Conservation (phyloP, 2,329 filamentous ascomycete genomes). For the Claviceps sp. region DNA sequence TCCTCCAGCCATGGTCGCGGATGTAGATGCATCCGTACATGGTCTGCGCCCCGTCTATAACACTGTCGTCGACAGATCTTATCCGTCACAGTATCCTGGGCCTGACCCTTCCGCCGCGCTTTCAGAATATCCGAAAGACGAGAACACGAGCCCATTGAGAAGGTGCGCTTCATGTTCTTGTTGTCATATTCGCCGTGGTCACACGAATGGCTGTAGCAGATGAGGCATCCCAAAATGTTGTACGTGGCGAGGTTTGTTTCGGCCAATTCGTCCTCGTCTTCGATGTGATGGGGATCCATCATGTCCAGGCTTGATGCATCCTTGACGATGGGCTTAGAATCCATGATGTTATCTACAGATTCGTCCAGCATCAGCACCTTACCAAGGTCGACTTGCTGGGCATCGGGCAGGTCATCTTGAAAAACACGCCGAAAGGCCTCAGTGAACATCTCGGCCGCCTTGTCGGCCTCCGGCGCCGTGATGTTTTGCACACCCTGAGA, state of each 20-base stretch:
- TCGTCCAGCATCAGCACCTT: slow-evolving; percentile 41
- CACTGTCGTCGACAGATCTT: slow-evolving; percentile 28
- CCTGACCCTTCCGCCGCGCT: slow-evolving; percentile 11
- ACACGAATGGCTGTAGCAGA: slow-evolving; percentile 46
- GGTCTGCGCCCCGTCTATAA: slow-evolving; percentile 17
- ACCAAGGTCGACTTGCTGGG: slow-evolving; percentile 31
- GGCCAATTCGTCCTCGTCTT: slow-evolving; percentile 24
- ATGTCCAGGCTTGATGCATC: slow-evolving; percentile 25
- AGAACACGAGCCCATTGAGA: slow-evolving; percentile 28
- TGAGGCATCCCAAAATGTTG: slow-evolving; percentile 41
- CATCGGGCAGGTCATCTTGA: slow-evolving; percentile 17
- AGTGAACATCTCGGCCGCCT: slow-evolving; percentile 36
- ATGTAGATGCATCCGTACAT: slow-evolving; percentile 4
- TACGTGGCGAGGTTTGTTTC: slow-evolving; percentile 41
- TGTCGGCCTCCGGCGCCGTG: slow-evolving; percentile 26
- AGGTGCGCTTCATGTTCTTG: slow-evolving; percentile 36
- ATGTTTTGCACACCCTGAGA: slow-evolving; percentile 27
- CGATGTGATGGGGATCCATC: slow-evolving; percentile 18
- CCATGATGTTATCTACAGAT: slow-evolving; percentile 38
- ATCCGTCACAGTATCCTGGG: slow-evolving; percentile 6
- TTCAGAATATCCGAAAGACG: slow-evolving; percentile 21
- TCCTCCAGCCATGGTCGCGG: slow-evolving; percentile 31
- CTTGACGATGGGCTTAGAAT: slow-evolving; percentile 39
- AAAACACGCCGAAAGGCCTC: slow-evolving; percentile 46
- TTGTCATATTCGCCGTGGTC: slow-evolving; percentile 48